Evolutionary conservation across 768 basidiomycete species (phyloP), one percentile per base, ranked within the genome.

Genomic region (Leccinellum rugosiceps): DNA sequence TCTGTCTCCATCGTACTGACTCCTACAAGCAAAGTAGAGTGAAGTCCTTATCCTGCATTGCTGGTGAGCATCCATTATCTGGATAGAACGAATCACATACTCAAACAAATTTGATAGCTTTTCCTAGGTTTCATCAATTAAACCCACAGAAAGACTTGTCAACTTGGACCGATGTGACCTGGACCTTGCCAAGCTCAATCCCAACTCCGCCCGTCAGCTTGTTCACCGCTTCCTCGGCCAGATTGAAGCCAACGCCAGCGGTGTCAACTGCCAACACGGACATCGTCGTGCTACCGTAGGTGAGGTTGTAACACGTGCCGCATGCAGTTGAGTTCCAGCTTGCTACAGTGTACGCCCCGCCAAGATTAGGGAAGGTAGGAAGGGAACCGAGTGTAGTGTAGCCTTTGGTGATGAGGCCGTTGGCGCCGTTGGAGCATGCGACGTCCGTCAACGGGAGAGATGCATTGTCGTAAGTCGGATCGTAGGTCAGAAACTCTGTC

Each of bases 371-470:
- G 23, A 46, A 46, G 14, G 45, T 46, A 14, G 45, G 45, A 25
- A 46, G 45, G 13, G 45, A 46, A 3, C 70, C 69, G 48, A 75
- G 66, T 8, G 72, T 74, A 44, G 65, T 65, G 56, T 68, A 77
- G 1, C 72, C 70, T 44, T 66, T 15, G 52, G 53, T 63, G 3
- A 64, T 46, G 43, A 76, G 68, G 10, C 72, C 74, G 43, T 75
- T 57, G 6, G 23, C 2, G 10, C 75, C 76, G 28, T 70, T 31
- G 1, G 76, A 75, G 52, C 75, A 76, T 1, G 76, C 67, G 34
- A 74, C 56, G 1, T 17, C 15, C 7, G 50, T 2, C 45, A 72
- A 61, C 4, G 68, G 52, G 23, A 54, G 44, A 31, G 50, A 30
- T 14, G 64, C 5, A 2, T 71, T 50, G 58, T 72, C 75, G 55